phyloP scores from a whole-genome alignment of 306 rosid genomes.

The Sindora glabra region DNA sequence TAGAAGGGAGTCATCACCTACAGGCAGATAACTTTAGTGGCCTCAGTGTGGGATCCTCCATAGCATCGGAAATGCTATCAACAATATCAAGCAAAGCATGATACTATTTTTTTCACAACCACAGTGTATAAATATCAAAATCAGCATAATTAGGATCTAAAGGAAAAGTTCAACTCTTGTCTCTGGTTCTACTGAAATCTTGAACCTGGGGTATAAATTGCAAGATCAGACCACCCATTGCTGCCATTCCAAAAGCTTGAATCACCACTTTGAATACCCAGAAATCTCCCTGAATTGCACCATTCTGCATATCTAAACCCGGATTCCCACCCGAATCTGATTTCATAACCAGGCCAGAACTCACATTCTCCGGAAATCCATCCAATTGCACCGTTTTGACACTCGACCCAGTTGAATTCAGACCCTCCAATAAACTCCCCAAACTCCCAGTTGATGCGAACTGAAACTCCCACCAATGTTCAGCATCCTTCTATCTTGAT shows the following conservation, averaged over 20 bases:
- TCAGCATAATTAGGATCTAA: constrained; percentile 13
- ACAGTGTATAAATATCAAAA: constrained; percentile 15
- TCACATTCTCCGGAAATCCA: constrained; percentile 35
- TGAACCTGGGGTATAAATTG: constrained; percentile 86
- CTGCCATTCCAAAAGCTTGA: constrained; percentile 63
- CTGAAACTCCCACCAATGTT: constrained; percentile 53
- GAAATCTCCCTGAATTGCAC: constrained; percentile 34
- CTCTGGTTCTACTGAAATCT: constrained; percentile 46
- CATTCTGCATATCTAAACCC: constrained; percentile 35
- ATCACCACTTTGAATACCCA: constrained; percentile 55
- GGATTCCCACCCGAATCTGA: constrained; percentile 37
- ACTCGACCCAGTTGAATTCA: constrained; percentile 51
- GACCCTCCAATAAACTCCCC: constrained; percentile 46
- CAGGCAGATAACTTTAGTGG: constrained; percentile 18
- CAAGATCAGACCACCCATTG: constrained; percentile 79
- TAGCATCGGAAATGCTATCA: constrained; percentile 23
- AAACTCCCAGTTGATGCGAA: constrained; percentile 53
- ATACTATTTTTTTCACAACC: constrained; percentile 26
- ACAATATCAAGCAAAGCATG: constrained; percentile 14
- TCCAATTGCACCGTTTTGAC: constrained; percentile 43
- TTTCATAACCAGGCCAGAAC: constrained; percentile 21
- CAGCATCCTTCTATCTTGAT: constrained; percentile 23
- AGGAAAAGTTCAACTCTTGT: neutral
- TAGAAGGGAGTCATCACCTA: constrained; percentile 19
- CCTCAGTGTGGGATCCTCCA: constrained; percentile 23